A percentile compares a stretch with the other conserved stretches of the same genome.
Evolutionary conservation across 495 filamentous ascomycete genomes (phyloP).

Genomic region (Rhizodiscina lignyota): DNA sequence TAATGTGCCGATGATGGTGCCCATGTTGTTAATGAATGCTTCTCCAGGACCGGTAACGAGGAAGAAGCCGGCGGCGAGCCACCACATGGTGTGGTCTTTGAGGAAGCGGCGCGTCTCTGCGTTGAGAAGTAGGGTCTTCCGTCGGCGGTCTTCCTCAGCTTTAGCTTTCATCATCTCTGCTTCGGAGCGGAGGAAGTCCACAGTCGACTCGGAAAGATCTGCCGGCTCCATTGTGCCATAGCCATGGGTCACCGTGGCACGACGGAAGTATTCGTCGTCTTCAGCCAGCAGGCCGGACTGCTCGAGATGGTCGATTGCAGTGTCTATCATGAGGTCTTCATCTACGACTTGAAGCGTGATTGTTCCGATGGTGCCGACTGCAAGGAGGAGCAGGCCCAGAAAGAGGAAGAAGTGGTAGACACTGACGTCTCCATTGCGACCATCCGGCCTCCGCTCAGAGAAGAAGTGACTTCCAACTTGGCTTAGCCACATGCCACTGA

Average conservation of each 20-base stretch:
- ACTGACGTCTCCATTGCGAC: slow-evolving; percentile 59
- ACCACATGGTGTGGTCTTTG: slow-evolving; percentile 86
- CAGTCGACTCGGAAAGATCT: slow-evolving; percentile 29
- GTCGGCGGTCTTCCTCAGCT: slow-evolving; percentile 49
- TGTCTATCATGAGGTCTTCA: slow-evolving; percentile 63
- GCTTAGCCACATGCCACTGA: slow-evolving; percentile 89
- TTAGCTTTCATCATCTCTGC: slow-evolving; percentile 26
- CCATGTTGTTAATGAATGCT: slow-evolving; percentile 93
- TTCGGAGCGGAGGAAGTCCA: slow-evolving; percentile 29
- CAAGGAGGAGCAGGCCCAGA: slow-evolving; percentile 46
- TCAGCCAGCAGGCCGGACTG: slow-evolving; percentile 68
- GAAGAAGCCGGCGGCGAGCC: slow-evolving; percentile 79
- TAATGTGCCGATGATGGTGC: slow-evolving; percentile 78
- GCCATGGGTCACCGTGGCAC: slow-evolving; percentile 14
- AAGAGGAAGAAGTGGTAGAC: slow-evolving; percentile 79
- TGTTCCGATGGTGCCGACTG: slow-evolving; percentile 55
- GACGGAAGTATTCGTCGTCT: slow-evolving; percentile 38
- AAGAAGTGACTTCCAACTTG: slow-evolving; percentile 72
- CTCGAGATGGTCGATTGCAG: slow-evolving; percentile 68
- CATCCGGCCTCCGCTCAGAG: slow-evolving; percentile 43
- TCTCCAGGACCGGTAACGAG: slow-evolving; percentile 86
- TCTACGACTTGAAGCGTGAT: slow-evolving; percentile 53
- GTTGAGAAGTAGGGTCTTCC: slow-evolving; percentile 77
- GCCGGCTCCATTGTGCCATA: slow-evolving; percentile 28
- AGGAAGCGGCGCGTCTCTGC: slow-evolving; percentile 73